phyloP scores from a whole-genome alignment of 2,329 filamentous ascomycete genomes.

The Fusarium lyarnte region DNA sequence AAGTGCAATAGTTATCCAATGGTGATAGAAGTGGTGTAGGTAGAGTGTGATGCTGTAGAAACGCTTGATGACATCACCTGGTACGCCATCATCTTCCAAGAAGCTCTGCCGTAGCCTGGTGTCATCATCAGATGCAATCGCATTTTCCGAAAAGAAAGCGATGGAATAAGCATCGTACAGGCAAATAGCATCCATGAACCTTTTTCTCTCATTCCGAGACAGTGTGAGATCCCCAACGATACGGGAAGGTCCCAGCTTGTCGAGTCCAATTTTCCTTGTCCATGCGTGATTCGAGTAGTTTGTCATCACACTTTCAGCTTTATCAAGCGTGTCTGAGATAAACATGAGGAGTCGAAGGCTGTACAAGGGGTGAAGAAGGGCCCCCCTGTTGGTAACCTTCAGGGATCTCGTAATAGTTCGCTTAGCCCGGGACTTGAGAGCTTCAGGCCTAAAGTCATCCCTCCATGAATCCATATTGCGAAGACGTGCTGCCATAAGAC shows the following conservation, averaged over 20 bases:
- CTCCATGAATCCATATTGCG: background rate
- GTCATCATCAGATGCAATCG: too few relatives aligned
- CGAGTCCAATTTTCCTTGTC: too few relatives aligned
- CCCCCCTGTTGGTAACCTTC: background rate
- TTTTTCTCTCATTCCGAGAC: background rate
- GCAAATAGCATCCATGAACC: background rate
- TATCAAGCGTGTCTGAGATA: background rate
- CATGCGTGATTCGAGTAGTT: background rate
- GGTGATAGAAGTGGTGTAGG: background rate
- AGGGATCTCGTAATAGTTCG: background rate
- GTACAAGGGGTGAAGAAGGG: background rate
- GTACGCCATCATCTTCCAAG: background rate
- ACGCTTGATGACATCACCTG: background rate
- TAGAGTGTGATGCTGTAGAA: background rate
- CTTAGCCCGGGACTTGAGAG: background rate
- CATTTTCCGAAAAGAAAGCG: background rate
- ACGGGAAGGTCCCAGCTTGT: too few relatives aligned
- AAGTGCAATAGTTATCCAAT: background rate
- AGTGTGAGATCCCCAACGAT: rapidly evolving
- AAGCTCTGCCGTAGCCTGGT: background rate
- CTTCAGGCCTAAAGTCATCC: too few relatives aligned
- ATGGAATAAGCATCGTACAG: background rate
- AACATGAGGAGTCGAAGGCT: background rate
- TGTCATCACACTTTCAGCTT: background rate
- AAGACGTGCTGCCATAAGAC: background rate